Evolutionary conservation across 2,329 filamentous ascomycete genomes (phyloP).

Genomic region (Fusarium subglutinans): DNA sequence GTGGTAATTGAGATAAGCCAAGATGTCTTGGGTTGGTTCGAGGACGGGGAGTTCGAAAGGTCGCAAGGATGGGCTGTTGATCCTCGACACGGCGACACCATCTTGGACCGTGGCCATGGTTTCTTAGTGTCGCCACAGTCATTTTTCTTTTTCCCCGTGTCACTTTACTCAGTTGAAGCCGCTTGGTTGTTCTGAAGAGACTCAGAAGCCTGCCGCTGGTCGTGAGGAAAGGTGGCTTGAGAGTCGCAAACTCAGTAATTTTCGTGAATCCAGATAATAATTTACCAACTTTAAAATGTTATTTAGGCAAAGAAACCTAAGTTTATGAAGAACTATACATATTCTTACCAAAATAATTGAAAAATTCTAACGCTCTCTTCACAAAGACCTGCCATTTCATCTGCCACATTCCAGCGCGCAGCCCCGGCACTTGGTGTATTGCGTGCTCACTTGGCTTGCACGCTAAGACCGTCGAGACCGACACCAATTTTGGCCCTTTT

Average conservation of each 20-base stretch:
- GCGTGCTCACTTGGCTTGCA: slow-evolving; percentile 39
- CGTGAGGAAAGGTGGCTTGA: background rate
- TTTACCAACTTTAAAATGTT: background rate
- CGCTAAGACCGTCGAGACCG: slow-evolving; percentile 20
- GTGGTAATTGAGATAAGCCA: slow-evolving; percentile 31
- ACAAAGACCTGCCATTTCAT: background rate
- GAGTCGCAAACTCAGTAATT: background rate
- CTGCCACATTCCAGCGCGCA: background rate
- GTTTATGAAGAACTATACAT: rapidly evolving
- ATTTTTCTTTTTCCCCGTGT: too few species aligned
- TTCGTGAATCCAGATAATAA: background rate
- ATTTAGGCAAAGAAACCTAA: background rate
- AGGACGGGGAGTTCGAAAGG: background rate
- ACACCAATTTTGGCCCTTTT: background rate
- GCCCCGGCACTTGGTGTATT: slow-evolving; percentile 29
- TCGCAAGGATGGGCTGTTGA: background rate
- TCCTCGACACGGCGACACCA: background rate
- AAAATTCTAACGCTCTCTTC: background rate
- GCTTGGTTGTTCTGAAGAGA: background rate
- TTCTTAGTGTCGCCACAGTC: background rate
- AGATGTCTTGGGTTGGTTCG: slow-evolving; percentile 13
- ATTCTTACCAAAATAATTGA: rapidly evolving
- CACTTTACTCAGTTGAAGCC: background rate
- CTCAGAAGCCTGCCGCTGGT: background rate
- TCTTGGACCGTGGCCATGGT: background rate